These are phyloP conservation scores for Pichia sp. DNA, from an alignment of 1,139 yeast genomes.

Conservation along the genomic window DNA sequence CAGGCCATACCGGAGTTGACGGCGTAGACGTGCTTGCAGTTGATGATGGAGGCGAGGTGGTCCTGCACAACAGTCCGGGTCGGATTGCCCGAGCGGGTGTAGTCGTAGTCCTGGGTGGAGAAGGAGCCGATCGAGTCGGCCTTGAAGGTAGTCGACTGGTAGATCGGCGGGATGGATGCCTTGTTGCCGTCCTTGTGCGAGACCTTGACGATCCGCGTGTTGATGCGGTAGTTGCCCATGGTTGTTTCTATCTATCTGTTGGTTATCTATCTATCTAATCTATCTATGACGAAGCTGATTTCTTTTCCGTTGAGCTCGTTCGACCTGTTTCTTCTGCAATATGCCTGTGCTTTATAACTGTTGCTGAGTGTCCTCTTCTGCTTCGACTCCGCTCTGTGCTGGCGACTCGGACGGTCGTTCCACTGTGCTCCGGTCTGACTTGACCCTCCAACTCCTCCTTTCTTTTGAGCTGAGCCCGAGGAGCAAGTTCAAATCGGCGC, in stretches of 20 bases:
- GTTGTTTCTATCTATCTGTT: neutral
- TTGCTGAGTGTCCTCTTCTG: too few species aligned
- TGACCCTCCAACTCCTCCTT: too few species aligned
- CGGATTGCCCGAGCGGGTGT: constrained; percentile 93
- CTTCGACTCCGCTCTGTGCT: too few species aligned
- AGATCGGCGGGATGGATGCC: constrained; percentile 83
- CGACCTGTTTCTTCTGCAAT: too few species aligned
- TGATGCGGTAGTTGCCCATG: constrained; percentile 39
- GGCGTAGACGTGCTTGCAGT: constrained; percentile 68
- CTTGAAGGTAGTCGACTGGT: constrained; percentile 91
- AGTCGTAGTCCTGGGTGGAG: constrained; percentile 70
- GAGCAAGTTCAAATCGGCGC: too few species aligned
- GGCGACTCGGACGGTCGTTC: too few species aligned
- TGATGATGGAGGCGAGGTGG: constrained; percentile 73
- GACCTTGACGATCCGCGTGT: constrained; percentile 71
- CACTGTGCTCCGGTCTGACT: too few species aligned
- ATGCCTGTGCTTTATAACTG: too few species aligned
- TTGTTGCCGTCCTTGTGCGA: constrained; percentile 69
- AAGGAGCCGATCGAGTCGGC: constrained; percentile 68
- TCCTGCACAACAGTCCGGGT: constrained; percentile 77
- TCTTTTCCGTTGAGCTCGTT: too few species aligned
- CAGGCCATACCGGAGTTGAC: constrained; percentile 94
- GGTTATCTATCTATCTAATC: neutral
- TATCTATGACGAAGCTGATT: too few species aligned
- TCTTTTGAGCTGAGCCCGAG: too few species aligned